These are phyloP conservation scores for Fomitopsis pinicola DNA, from an alignment of 1,284 basidiomycete genomes.

Conservation along the genomic window DNA sequence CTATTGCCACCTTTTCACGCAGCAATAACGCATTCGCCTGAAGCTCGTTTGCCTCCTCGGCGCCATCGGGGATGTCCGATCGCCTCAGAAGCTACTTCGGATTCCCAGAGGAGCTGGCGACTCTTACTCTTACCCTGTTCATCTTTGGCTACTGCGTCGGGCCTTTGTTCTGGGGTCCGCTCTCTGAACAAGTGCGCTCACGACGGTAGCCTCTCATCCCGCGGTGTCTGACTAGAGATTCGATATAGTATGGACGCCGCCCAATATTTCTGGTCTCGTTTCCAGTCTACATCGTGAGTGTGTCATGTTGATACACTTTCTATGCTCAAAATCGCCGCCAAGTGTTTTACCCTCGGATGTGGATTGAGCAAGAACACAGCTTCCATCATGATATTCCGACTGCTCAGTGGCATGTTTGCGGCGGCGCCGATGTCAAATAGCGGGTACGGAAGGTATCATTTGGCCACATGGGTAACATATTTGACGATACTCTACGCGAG, in stretches of 20 bases:
- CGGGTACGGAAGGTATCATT: conserved; percentile 10
- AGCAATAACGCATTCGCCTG: not conserved
- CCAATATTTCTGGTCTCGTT: conserved; percentile 47
- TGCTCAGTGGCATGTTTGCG: conserved; percentile 51
- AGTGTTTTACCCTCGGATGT: conserved; percentile 45
- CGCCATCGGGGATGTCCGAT: conserved; percentile 46
- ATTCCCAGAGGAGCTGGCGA: conserved; percentile 50
- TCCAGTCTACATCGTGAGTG: conserved; percentile 41
- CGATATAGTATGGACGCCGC: conserved; percentile 27
- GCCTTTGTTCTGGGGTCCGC: conserved; percentile 41
- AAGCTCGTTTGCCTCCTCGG: conserved; percentile 58
- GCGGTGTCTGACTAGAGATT: not conserved
- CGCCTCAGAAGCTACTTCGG: conserved; percentile 47
- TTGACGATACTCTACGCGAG: no score
- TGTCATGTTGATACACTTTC: not conserved
- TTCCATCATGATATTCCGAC: conserved; percentile 52
- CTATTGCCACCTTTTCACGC: no score
- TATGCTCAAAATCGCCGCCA: not conserved
- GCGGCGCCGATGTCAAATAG: conserved; percentile 23
- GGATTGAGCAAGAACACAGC: conserved; percentile 50
- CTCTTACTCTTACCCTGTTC: conserved; percentile 48
- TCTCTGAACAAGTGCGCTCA: conserved; percentile 35
- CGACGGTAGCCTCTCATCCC: not conserved
- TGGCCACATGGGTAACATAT: not conserved
- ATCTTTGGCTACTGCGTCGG: conserved; percentile 57